A percentile compares a stretch with the other conserved stretches of the same genome.
phyloP scores from a whole-genome alignment of 2,329 filamentous ascomycete genomes.

The Aspergillus tamarii region DNA sequence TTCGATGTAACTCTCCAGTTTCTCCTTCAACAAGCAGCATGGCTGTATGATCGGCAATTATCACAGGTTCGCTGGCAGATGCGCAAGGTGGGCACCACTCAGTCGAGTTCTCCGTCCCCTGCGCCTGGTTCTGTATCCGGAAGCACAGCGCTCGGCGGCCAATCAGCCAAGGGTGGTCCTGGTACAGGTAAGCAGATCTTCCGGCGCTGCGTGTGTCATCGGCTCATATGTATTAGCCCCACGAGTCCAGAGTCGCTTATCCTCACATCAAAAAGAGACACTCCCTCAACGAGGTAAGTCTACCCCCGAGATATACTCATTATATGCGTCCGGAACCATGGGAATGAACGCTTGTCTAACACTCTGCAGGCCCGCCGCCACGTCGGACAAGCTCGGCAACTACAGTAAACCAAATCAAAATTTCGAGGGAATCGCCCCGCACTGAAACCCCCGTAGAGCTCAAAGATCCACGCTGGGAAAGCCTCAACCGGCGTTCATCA shows the following conservation, averaged over 20 bases:
- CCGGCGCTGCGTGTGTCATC: neutral
- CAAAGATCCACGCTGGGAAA: constrained; percentile 30
- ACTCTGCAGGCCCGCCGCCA: constrained; percentile 13
- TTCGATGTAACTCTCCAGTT: constrained; percentile 89
- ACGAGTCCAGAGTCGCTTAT: constrained; percentile 43
- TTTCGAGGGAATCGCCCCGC: constrained; percentile 28
- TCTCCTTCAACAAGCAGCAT: constrained; percentile 88
- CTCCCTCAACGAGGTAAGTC: constrained; percentile 31
- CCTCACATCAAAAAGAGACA: constrained; percentile 40
- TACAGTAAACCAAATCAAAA: constrained; percentile 33
- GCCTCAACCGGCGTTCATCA: constrained; percentile 27
- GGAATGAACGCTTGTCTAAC: neutral
- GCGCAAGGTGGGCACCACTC: constrained; percentile 60
- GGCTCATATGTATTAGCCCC: constrained; percentile 31
- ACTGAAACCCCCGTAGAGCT: constrained; percentile 29
- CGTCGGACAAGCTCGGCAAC: constrained; percentile 36
- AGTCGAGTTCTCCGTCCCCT: constrained; percentile 48
- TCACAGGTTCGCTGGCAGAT: constrained; percentile 90
- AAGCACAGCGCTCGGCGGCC: constrained; percentile 42
- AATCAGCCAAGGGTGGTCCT: constrained; percentile 28
- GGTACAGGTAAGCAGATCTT: constrained; percentile 6
- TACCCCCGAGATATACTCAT: neutral
- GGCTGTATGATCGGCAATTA: constrained; percentile 88
- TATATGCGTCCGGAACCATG: neutral
- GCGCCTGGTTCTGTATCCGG: constrained; percentile 47